Percentiles rank a stretch among this genome's conserved stretches.
These are phyloP conservation scores for Stylonectria norvegica DNA, from an alignment of 2,329 filamentous ascomycete species.

Conservation along the genomic window DNA sequence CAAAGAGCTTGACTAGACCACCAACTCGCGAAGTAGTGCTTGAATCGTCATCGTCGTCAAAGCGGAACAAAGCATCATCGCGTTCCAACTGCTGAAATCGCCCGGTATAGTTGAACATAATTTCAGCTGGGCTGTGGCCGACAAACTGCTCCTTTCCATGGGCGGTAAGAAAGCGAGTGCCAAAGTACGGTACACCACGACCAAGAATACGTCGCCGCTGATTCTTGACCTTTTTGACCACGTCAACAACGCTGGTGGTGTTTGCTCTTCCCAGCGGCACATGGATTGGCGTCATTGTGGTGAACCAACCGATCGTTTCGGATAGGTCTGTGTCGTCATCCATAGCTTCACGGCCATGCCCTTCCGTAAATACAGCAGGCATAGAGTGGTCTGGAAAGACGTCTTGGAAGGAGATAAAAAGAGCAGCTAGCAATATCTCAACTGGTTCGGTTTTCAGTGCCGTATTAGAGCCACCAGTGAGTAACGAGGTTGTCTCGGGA, in stretches of 20 bases:
- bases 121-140: slow-evolving; percentile 25
- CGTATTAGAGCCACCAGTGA: not conserved
- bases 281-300: slow-evolving; percentile 31
- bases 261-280: slow-evolving; percentile 12
- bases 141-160: slow-evolving; percentile 30
- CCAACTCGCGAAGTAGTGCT: slow-evolving; percentile 11
- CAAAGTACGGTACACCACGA: slow-evolving; percentile 39
- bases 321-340: slow-evolving; percentile 32
- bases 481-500: not conserved
- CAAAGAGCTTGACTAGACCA: slow-evolving; percentile 2
- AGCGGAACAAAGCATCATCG: slow-evolving; percentile 19
- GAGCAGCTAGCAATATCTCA: not conserved
- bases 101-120: slow-evolving; percentile 13
- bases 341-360: slow-evolving; percentile 39
- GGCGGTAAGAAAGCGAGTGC: slow-evolving; percentile 30
- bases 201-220: slow-evolving; percentile 30
- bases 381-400: slow-evolving; percentile 32
- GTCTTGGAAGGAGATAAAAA: slow-evolving; percentile 27
- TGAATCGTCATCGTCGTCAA: slow-evolving; percentile 16
- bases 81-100: slow-evolving; percentile 33
- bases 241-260: not conserved
- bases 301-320: slow-evolving; percentile 43
- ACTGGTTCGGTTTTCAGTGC: not conserved
- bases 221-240: slow-evolving; percentile 29
- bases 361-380: slow-evolving; percentile 37